phyloP scores from a whole-genome alignment of 495 filamentous ascomycete genomes.

The Talaromyces adpressus region DNA sequence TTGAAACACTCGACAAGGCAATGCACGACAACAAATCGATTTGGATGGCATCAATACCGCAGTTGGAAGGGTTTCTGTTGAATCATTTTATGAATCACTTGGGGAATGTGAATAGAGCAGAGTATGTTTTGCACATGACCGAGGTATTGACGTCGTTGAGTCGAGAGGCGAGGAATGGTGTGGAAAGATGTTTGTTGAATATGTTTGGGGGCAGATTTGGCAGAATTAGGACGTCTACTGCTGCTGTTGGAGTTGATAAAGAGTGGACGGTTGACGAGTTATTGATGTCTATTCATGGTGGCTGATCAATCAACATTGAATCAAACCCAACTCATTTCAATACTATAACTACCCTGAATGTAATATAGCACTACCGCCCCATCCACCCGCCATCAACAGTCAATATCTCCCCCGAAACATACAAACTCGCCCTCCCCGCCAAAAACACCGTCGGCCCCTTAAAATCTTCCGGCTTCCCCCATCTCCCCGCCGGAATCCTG shows the following conservation, averaged over 20 bases:
- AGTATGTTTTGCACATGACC: slow-evolving; percentile 16
- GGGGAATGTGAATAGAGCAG: slow-evolving; percentile 10
- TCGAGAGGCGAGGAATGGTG: slow-evolving; percentile 17
- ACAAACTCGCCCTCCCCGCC: slow-evolving; percentile 54
- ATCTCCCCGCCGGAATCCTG: slow-evolving; percentile 73
- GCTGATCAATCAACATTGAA: background rate
- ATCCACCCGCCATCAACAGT: slow-evolving; percentile 89
- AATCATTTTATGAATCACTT: slow-evolving; percentile 10
- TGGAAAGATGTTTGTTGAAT: slow-evolving; percentile 24
- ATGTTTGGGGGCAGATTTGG: slow-evolving; percentile 12
- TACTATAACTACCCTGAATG: no score
- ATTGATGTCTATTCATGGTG: slow-evolving; percentile 18
- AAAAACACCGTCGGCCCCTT: slow-evolving; percentile 31
- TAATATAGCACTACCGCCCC: slow-evolving; percentile 74
- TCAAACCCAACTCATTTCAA: no score
- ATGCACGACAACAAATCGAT: slow-evolving; percentile 6
- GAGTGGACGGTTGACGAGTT: slow-evolving; percentile 21
- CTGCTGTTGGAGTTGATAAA: slow-evolving; percentile 7
- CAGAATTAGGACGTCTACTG: background rate
- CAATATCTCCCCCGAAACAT: slow-evolving; percentile 71
- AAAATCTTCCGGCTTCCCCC: slow-evolving; percentile 37
- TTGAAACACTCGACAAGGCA: slow-evolving; percentile 12
- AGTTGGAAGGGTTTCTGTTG: slow-evolving; percentile 14
- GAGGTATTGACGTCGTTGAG: slow-evolving; percentile 19
- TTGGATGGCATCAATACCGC: slow-evolving; percentile 15